phyloP scores from a whole-genome alignment of 1,284 basidiomycete genomes.

The Trametes hirsuta region DNA sequence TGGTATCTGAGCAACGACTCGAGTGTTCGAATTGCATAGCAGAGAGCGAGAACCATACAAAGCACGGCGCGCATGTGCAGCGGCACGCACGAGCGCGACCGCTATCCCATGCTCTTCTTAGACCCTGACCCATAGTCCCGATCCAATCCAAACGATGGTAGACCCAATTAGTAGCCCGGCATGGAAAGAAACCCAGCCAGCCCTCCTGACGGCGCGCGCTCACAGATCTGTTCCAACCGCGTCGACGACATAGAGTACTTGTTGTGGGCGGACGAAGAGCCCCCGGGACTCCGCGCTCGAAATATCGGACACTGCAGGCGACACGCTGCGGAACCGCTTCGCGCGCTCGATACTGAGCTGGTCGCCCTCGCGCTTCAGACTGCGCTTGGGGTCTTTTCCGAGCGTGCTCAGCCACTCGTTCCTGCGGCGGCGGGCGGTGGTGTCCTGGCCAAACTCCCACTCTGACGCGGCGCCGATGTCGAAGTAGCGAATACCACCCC shows the following conservation, averaged over 20 bases:
- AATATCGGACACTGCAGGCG: slow-evolving; percentile 68
- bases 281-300: slow-evolving; percentile 68
- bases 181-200: not conserved
- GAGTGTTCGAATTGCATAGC: slow-evolving; percentile 17
- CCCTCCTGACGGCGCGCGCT: not conserved
- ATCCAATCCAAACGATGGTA: not conserved
- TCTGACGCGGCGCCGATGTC: slow-evolving; percentile 64
- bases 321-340: slow-evolving; percentile 72
- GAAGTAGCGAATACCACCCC: slow-evolving; percentile 82
- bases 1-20: slow-evolving; percentile 10
- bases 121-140: not conserved
- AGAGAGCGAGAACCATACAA: slow-evolving; percentile 9
- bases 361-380: slow-evolving; percentile 69
- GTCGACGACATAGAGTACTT: slow-evolving; percentile 82
- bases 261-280: slow-evolving; percentile 78
- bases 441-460: slow-evolving; percentile 53
- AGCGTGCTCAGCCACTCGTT: slow-evolving; percentile 42
- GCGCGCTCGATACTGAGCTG: slow-evolving; percentile 59
- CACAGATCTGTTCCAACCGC: slow-evolving; percentile 54
- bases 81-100: no score
- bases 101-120: no score
- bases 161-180: not conserved
- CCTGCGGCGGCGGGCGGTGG: slow-evolving; percentile 49
- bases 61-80: not conserved
- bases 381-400: slow-evolving; percentile 34